phyloP scores from a whole-genome alignment of 1,139 yeast genomes.

The Suhomyces taliae region DNA sequence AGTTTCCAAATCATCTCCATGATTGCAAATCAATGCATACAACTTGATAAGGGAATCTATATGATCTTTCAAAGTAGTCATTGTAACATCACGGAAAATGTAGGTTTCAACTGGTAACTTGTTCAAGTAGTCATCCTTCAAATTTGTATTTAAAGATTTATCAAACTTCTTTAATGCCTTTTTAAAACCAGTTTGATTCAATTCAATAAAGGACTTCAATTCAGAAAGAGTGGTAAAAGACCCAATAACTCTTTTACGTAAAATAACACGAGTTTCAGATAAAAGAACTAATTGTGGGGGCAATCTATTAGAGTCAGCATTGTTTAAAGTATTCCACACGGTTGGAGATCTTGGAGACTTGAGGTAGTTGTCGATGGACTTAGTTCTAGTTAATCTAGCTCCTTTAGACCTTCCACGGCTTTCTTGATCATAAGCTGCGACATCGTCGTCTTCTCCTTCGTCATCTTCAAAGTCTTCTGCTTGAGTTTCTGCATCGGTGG shows the following conservation, averaged over 20 bases:
- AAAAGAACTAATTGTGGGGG: conserved; percentile 45
- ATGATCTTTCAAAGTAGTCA: conserved; percentile 19
- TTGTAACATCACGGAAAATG: conserved; percentile 31
- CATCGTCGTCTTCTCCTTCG: conserved; percentile 22
- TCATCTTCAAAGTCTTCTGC: conserved; percentile 32
- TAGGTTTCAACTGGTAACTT: conserved; percentile 34
- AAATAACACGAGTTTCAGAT: conserved; percentile 48
- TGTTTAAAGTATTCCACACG: conserved; percentile 34
- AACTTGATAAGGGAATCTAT: conserved; percentile 36
- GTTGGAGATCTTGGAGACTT: conserved; percentile 40
- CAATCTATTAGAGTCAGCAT: conserved; percentile 17
- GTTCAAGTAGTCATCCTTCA: conserved; percentile 39
- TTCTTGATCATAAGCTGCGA: conserved; percentile 2
- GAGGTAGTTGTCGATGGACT: conserved; percentile 39
- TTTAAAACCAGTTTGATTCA: conserved; percentile 66
- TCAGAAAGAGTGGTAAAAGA: conserved; percentile 62
- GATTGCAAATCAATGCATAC: conserved; percentile 46
- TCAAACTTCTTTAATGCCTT: conserved; percentile 72
- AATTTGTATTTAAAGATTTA: conserved; percentile 50
- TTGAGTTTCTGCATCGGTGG: conserved; percentile 36
- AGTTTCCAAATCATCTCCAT: conserved; percentile 39
- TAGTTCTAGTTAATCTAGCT: conserved; percentile 21
- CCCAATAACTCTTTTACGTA: conserved; percentile 57
- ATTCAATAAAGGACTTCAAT: conserved; percentile 63
- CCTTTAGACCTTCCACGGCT: conserved; percentile 7